Percentiles rank a stretch among this genome's conserved stretches.
Conservation (phyloP, 208 protist species). For the Trypanosoma platydactyli region DNA sequence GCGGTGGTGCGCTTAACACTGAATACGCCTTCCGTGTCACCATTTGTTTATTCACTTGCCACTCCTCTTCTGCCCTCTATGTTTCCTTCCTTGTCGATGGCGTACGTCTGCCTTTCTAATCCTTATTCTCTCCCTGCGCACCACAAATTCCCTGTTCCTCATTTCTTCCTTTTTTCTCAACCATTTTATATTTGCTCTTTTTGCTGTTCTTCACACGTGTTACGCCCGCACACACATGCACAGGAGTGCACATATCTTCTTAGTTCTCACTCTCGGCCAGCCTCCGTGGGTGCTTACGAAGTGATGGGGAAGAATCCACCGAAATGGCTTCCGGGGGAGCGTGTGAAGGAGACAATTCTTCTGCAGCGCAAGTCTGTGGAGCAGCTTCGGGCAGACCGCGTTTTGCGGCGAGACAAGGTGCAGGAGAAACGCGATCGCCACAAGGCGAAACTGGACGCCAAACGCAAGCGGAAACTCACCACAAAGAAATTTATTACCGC, state of each 20-base stretch:
- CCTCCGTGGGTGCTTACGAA: slow-evolving; percentile 3
- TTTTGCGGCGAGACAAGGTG: slow-evolving; percentile 80
- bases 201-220: slow-evolving; percentile 1
- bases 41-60: too few species aligned
- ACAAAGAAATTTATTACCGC: slow-evolving; percentile 89
- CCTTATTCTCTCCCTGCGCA: too few species aligned
- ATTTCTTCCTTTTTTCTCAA: neutral
- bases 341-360: slow-evolving; percentile 92
- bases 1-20: too few species aligned
- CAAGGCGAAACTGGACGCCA: slow-evolving; percentile 85
- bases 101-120: neutral
- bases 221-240: too few species aligned
- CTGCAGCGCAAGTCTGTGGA: slow-evolving; percentile 90
- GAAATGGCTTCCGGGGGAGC: slow-evolving; percentile 89
- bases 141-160: too few species aligned
- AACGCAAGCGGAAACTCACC: slow-evolving; percentile 78
- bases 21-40: too few species aligned
- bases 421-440: slow-evolving; percentile 72
- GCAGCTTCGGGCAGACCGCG: slow-evolving; percentile 80
- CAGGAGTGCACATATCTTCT: too few species aligned
- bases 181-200: slow-evolving; percentile 3
- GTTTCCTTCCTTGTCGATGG: too few species aligned
- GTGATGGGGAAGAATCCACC: slow-evolving; percentile 85
- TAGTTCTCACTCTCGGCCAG: too few species aligned
- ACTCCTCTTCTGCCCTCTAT: too few species aligned